Percentiles rank a stretch among this genome's conserved stretches.
Conservation (phyloP, 805 yeast species). For the Cyberlindnera nakhonratchasimensis region DNA sequence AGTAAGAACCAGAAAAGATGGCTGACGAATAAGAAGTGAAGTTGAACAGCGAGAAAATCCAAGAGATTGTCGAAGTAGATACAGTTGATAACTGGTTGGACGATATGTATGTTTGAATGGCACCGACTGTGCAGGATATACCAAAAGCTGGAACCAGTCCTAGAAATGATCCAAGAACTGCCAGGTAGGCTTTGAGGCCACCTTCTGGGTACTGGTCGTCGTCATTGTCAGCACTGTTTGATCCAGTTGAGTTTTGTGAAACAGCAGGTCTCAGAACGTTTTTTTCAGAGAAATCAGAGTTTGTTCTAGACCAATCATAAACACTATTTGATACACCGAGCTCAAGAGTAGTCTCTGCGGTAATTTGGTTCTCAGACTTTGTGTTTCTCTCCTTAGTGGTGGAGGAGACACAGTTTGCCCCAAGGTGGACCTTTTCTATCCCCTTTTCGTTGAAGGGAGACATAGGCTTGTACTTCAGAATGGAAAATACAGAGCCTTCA, state of each 20-base stretch:
- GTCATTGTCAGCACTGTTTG: conserved; percentile 5
- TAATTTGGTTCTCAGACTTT: not conserved
- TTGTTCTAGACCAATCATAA: conserved; percentile 14
- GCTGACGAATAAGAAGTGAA: conserved; percentile 51
- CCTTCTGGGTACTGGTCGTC: conserved; percentile 46
- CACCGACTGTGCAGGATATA: conserved; percentile 58
- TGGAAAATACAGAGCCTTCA: too few relatives aligned
- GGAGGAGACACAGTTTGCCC: too few relatives aligned
- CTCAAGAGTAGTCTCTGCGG: conserved; percentile 9
- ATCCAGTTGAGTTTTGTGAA: not conserved
- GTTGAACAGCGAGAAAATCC: conserved; percentile 65
- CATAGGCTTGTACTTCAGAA: too few relatives aligned
- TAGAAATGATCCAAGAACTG: conserved; percentile 56
- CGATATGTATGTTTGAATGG: conserved; percentile 58
- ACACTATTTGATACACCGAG: conserved; percentile 9
- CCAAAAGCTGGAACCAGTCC: conserved; percentile 62
- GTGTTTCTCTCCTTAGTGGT: too few relatives aligned
- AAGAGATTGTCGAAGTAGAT: conserved; percentile 50
- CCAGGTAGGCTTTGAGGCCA: conserved; percentile 53
- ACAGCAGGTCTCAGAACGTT: conserved; percentile 4
- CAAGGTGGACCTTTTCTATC: too few relatives aligned
- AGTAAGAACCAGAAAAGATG: conserved; percentile 53
- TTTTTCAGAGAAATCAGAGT: conserved; percentile 10
- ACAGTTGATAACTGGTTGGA: conserved; percentile 49
- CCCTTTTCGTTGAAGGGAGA: too few relatives aligned